Base-by-base conservation (phyloP, 2,329 filamentous ascomycete genomes). In the Pseudogymnoascus sp. region DNA sequence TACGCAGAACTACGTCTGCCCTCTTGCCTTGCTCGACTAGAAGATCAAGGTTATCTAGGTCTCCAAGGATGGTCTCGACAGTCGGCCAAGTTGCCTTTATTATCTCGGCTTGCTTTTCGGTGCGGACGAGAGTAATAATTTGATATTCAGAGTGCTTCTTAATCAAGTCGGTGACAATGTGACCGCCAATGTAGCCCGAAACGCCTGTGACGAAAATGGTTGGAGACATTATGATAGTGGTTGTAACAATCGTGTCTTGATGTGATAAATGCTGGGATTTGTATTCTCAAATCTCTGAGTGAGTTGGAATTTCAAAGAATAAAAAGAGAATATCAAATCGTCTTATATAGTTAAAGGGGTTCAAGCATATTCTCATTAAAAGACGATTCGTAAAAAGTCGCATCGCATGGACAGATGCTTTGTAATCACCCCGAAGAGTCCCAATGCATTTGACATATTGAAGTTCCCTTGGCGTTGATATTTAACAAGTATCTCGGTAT, bases 131-230 rank as follows among this genome's bases (percentile, higher is more conserved):
- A 23, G 62, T 62, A 11, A 40, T 41, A 61, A 66, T 62, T 33
- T 63, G 55, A 14, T 63, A 66, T 0, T 64, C 61, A 11, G 65
- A 65, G 28, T 66, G 62, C 49, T 64, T 62, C 31, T 40, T 43
- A 2, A 60, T 59, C 21, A 68, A 40, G 21, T 38, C 61, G 21
- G 52, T 21, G 6, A 63, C 52, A 18, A 65, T 5, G 12, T 67
- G 64, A 11, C 66, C 66, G 1, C 65, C 66, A n/a, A 68, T 64
- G 41, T 67, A 68, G 9, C 66, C 66, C 6, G 65, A 63, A 14
- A 61, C 59, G 14, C 66, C 66, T 16, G 62, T 66, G 25, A 67
- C 65, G 31, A 68, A 68, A 2, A 67, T 61, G 1, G 37, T 52
- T 37, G 65, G 61, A 18, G 65, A 52, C 65, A 67, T 67, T 23